Evolutionary conservation across 768 basidiomycete species (phyloP), one percentile per base, ranked within the genome.

Genomic region (Tubosaeta brunneosetosa): DNA sequence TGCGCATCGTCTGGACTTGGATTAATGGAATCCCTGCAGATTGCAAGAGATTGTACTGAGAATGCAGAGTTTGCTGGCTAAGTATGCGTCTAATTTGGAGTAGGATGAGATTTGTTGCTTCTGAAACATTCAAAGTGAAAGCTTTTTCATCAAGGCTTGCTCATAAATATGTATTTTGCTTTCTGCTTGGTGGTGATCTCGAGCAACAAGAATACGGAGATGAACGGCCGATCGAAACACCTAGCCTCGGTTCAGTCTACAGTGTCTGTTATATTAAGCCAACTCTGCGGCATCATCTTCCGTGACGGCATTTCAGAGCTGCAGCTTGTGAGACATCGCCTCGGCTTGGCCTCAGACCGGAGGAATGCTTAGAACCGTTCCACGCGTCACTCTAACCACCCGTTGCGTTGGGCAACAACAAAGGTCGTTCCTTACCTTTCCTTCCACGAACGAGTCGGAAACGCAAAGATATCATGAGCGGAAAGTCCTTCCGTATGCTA

Each of bases 401-500:
- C 9, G 25, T 48, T 52, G 42, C 22, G 36, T 27, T 16, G 16
- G 26, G 34, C 59, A 33, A 29, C 44, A 27, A 40, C 51, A 57
- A 34, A 65, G 78, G 60, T 56, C 68, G 12, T 62, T 79, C 53
- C 82, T 85, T 55, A 78, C 75, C 13, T 62, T 83, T 25, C 71
- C 80, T 2, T 71, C 73, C 7, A 60, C 78, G 45, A 73, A 76
- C 6, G 61, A 59, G 32, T 53, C 62, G 6, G 76, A 78, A 51
- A 61, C 73, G 10, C 86, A 90, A 61, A 79, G 73, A 12, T 94
- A 91, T 63, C 83, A 84, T 61, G 92, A 95, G 63, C 78, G 81
- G 56, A 94, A 89, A 74, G 78, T 94, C 56, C 77, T 97, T 56
- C 92, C 91, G 93, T 97, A 68, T 66, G 91, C 78, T 44, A n/a